Conservation (phyloP, 768 basidiomycete species). For the Mycena galopus region DNA sequence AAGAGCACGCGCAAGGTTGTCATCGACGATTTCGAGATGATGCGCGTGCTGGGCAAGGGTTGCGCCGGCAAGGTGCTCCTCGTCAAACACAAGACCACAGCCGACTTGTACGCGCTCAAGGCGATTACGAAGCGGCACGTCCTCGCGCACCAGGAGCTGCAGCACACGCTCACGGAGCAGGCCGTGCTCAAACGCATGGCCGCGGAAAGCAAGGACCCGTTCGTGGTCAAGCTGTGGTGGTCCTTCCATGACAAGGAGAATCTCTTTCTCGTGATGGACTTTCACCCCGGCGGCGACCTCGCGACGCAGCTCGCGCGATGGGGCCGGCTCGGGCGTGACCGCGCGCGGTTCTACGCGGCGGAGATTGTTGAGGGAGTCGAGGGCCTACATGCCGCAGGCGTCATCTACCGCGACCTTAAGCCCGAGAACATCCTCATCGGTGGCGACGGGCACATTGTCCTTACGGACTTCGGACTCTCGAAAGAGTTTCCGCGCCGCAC, state of each 20-base stretch:
- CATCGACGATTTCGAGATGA: constrained; percentile 96
- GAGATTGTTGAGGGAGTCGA: constrained; percentile 98
- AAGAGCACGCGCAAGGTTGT: constrained; percentile 79
- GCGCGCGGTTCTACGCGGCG: constrained; percentile 96
- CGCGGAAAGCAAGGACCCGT: constrained; percentile 88
- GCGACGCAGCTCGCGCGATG: constrained; percentile 97
- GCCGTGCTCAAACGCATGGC: constrained; percentile 96
- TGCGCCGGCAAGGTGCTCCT: constrained; percentile 97
- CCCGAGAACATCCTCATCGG: constrained; percentile 98
- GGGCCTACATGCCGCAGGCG: constrained; percentile 92
- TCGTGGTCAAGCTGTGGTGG: constrained; percentile 97
- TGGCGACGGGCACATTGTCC: constrained; percentile 93
- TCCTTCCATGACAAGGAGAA: constrained; percentile 99
- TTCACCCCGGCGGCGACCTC: constrained; percentile 95
- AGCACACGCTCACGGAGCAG: constrained; percentile 97
- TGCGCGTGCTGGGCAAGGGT: constrained; percentile 96
- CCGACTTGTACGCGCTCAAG: constrained; percentile 91
- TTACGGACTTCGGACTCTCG: constrained; percentile 96
- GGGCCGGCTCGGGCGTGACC: constrained; percentile 93
- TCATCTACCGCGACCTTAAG: constrained; percentile 98
- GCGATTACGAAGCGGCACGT: constrained; percentile 99
- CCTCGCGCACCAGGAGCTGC: constrained; percentile 94
- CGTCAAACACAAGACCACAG: constrained; percentile 81
- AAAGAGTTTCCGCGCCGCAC: constrained; percentile 85
- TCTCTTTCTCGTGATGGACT: constrained; percentile 97